phyloP scores from a whole-genome alignment of 2,329 filamentous ascomycete species.

The Paradendryphiella salina region DNA sequence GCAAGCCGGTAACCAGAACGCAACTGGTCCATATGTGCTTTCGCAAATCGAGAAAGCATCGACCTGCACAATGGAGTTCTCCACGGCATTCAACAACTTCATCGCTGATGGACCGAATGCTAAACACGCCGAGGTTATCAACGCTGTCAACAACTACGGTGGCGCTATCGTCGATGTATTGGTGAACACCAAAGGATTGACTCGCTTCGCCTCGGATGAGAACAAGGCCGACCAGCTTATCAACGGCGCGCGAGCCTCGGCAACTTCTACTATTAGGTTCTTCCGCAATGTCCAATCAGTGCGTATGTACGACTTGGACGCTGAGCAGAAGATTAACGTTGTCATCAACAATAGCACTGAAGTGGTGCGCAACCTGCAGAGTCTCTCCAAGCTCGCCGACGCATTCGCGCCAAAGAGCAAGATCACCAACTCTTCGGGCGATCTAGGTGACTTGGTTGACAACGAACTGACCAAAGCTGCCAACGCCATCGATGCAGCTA shows the following conservation, averaged over 20 bases:
- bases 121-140: conserved; percentile 87
- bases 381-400: conserved; percentile 90
- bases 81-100: conserved; percentile 97
- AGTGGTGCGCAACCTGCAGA: conserved; percentile 90
- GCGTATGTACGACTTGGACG: conserved; percentile 85
- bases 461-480: conserved; percentile 89
- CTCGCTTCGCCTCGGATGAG: conserved; percentile 89
- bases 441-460: conserved; percentile 91
- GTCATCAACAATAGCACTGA: conserved; percentile 98
- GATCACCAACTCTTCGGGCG: conserved; percentile 75
- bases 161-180: conserved; percentile 91
- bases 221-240: conserved; percentile 89
- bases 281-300: conserved; percentile 94
- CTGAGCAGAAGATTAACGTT: conserved; percentile 91
- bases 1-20: conserved; percentile 98
- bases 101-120: conserved; percentile 95
- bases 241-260: conserved; percentile 79
- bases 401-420: conserved; percentile 88
- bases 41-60: conserved; percentile 98
- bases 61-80: conserved; percentile 92
- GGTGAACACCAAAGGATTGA: conserved; percentile 94
- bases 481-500: conserved; percentile 90
- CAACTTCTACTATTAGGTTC: conserved; percentile 86
- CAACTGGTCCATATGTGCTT: conserved; percentile 89
- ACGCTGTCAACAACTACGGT: conserved; percentile 85